Base-by-base conservation (phyloP, 176 grass and related monocot species). In the Oryza meridionalis region DNA sequence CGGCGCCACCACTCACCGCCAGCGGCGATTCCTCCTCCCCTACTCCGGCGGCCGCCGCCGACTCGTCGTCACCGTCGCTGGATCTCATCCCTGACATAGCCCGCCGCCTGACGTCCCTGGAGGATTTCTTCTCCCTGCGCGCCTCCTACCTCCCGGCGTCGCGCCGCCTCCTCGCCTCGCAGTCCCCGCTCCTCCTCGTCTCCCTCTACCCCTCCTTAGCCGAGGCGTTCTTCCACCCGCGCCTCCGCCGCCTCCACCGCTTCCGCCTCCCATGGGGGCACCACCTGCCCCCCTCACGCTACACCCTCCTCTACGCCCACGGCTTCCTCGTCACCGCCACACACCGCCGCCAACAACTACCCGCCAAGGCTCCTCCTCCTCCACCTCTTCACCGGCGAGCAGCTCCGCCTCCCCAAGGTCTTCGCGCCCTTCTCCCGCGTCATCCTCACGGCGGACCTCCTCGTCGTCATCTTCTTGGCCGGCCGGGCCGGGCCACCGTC, bases 301-400 rank as follows among this genome's bases (percentile, higher is more conserved):
- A 9, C 50, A 90, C 90, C 81, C 72, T 88, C 82, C 46, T 76
- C 65, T 91, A 84, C 76, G 86, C 84, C 45, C 88, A 89, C 69
- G 90, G 92, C 69, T 84, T 87, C 88, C 86, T 94, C 75, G 75
- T 92, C 88, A 89, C 88, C 78, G 53, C 71, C 81, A 85, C 92
- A n/a, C 81, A 78, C 86, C 76, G 12, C 85, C 4, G 69, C 87
- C 31, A 19, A 55, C 38, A 70, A 85, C 74, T 73, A 79, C 33
- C 86, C 77, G 4, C 40, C 85, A 13, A 86, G 75, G 86, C 70
- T 94, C 69, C 83, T 91, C 47, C 92, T 92, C 66, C 77, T 92
- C 72, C 91, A 87, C 87, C 84, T 97, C 67, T 91, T 94, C 88
- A 85, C 90, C 58, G 88, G 91, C 35, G 68, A 83, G 43, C 86